Evolutionary conservation across 345 rosid genomes (phyloP).

Genomic region (Lenwebbia sp.): DNA sequence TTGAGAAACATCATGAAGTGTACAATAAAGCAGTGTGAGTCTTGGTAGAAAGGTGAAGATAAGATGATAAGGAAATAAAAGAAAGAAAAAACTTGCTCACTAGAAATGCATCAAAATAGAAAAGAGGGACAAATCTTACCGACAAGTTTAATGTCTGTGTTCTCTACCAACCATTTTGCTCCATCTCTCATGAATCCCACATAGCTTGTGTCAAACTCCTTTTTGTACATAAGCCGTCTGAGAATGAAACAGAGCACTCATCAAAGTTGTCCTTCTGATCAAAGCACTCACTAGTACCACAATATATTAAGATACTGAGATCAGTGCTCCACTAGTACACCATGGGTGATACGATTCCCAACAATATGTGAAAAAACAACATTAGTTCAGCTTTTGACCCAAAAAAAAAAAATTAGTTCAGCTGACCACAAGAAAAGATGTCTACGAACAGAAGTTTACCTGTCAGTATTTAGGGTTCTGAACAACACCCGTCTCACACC

Average conservation of each 20-base stretch:
- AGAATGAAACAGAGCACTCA: not conserved
- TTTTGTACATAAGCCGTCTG: conserved; percentile 83
- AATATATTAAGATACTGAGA: not conserved
- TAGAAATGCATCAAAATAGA: not conserved
- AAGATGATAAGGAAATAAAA: not conserved
- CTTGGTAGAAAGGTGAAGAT: not conserved
- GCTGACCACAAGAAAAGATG: not conserved
- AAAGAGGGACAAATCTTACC: conserved; percentile 24
- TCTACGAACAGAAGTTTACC: conserved; percentile 15
- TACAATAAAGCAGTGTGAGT: not conserved
- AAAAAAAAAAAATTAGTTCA: not conserved
- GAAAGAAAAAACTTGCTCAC: not conserved
- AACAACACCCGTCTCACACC: conserved; percentile 83
- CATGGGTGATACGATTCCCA: not conserved
- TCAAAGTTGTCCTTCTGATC: not conserved
- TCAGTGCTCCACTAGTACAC: not conserved
- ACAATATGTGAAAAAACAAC: not conserved
- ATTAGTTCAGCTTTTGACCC: not conserved
- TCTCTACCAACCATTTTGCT: conserved; percentile 82
- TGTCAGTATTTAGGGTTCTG: conserved; percentile 78
- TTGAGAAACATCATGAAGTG: not conserved
- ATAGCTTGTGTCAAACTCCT: conserved; percentile 63
- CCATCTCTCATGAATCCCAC: conserved; percentile 83
- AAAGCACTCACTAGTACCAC: not conserved
- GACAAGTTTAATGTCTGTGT: conserved; percentile 78